A percentile compares a stretch with the other conserved stretches of the same genome.
Conservation (phyloP, 805 yeast genomes). For the Nakazawaea ambrosiae region DNA sequence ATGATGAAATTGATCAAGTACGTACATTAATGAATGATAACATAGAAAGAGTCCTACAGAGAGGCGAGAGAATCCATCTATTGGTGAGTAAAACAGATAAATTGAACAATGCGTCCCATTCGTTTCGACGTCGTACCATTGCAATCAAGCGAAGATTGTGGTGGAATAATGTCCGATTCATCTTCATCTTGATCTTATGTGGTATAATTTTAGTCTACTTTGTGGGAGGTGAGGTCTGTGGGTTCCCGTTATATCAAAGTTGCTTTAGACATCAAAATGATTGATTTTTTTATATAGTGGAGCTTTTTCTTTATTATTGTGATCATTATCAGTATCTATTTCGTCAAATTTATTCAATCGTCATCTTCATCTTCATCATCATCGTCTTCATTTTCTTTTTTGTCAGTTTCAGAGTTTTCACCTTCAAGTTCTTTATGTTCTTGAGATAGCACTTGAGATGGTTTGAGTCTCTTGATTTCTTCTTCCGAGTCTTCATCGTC, state of each 20-base stretch:
- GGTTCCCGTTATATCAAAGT: slow-evolving; percentile 38
- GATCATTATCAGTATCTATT: too few species aligned
- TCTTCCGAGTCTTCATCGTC: slow-evolving; percentile 14
- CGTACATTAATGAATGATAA: slow-evolving; percentile 66
- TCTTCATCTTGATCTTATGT: slow-evolving; percentile 21
- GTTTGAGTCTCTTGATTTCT: slow-evolving; percentile 11
- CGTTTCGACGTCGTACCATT: slow-evolving; percentile 64
- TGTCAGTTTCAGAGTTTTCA: slow-evolving; percentile 3
- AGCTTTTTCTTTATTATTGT: neutral
- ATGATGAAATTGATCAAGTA: slow-evolving; percentile 57
- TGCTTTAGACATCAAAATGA: slow-evolving; percentile 22
- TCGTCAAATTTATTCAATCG: slow-evolving; percentile 5
- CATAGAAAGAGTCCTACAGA: slow-evolving; percentile 59
- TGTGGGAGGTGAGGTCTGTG: slow-evolving; percentile 45
- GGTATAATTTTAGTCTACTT: slow-evolving; percentile 31
- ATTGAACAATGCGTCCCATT: slow-evolving; percentile 56
- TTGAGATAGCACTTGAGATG: slow-evolving; percentile 13
- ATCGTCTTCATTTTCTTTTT: slow-evolving; percentile 11
- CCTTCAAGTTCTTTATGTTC: slow-evolving; percentile 12
- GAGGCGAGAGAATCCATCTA: slow-evolving; percentile 70
- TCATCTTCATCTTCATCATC: slow-evolving; percentile 13
- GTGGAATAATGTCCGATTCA: slow-evolving; percentile 51
- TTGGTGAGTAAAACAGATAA: slow-evolving; percentile 76
- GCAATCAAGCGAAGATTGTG: slow-evolving; percentile 60
- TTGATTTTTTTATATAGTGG: neutral